Base-by-base conservation (phyloP, 495 filamentous ascomycete genomes). In the Xylaria acuta region DNA sequence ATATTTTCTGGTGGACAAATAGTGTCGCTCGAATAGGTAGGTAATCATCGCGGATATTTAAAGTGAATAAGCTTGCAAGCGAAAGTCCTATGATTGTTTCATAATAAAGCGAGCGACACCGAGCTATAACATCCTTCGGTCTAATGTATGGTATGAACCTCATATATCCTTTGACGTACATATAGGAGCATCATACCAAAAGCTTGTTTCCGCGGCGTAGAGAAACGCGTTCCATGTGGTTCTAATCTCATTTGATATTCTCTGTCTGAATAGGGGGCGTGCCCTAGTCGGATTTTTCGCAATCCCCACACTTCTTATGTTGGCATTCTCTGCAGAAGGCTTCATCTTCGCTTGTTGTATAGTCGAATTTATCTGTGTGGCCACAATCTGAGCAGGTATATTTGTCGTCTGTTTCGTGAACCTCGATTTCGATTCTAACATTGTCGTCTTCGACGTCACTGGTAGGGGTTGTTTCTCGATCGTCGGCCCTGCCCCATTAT, bases 271-370 rank as follows among this genome's bases (percentile, higher is more conserved):
- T 22, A 41, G 5, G 11, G 9, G 5, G 38, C 1, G 9, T 36
- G 11, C 9, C 40, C 43, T 62, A 70, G 2, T 9, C 45, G 45
- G 68, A 1, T 16, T 64, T 40, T n/a, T n/a, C n/a, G 62, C 70
- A 72, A n/a, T 59, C 62, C 0, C 16, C 25, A 60, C 70, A 72
- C 34, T 34, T 72, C 18, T 18, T n/a, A 25, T 72, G 70, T 9
- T 7, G 16, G 49, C 70, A 72, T 4, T 8, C 8, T 3, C 56
- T 45, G 51, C 70, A 72, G 14, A 11, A 34, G 1, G 70, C 62
- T 2, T 54, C 70, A 8, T 66, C 49, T 34, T 54, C 63, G 43
- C 32, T 14, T 16, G 22, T 22, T 12, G 49, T 38, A 47, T 72
- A 66, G 53, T 65, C 49, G 18, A 72, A 72, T 12, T 56, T 25